phyloP scores from a whole-genome alignment of 768 basidiomycete species.

The Pisolithus microcarpus region DNA sequence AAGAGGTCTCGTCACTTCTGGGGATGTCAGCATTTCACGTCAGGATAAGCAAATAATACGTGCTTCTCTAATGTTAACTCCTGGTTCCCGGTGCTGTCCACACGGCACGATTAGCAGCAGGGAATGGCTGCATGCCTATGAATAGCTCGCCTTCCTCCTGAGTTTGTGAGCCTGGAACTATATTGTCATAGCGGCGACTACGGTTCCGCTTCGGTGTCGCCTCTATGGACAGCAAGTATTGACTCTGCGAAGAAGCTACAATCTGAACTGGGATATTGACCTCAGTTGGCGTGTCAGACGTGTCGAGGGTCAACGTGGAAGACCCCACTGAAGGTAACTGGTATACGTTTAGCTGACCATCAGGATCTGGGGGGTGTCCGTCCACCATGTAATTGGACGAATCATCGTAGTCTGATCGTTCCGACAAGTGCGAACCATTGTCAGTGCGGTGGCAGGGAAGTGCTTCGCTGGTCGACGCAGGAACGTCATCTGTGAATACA shows the following conservation, averaged over 20 bases:
- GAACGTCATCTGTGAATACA: background rate
- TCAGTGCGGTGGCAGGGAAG: background rate
- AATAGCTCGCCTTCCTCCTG: conserved; percentile 26
- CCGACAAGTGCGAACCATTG: conserved; percentile 1
- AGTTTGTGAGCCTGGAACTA: conserved; percentile 27
- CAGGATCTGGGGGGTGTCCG: background rate
- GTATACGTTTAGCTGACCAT: background rate
- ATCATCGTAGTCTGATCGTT: background rate
- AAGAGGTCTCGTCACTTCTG: background rate
- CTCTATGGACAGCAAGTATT: conserved; percentile 26
- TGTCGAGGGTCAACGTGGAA: background rate
- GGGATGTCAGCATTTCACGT: conserved; percentile 7
- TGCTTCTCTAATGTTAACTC: conserved; percentile 9
- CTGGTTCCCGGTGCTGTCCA: background rate
- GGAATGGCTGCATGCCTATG: conserved; percentile 4
- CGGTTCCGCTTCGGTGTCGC: conserved; percentile 31
- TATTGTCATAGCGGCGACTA: conserved; percentile 15
- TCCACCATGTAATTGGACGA: background rate
- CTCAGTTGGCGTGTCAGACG: background rate
- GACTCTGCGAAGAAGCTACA: conserved; percentile 26
- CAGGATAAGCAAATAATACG: background rate
- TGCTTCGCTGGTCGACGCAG: background rate
- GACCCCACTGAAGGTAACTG: background rate
- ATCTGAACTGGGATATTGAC: conserved; percentile 7
- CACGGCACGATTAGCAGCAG: background rate